A percentile compares a stretch with the other conserved stretches of the same genome.
Conservation (phyloP, 1,284 basidiomycete species). For the Meira miltonrushii region DNA sequence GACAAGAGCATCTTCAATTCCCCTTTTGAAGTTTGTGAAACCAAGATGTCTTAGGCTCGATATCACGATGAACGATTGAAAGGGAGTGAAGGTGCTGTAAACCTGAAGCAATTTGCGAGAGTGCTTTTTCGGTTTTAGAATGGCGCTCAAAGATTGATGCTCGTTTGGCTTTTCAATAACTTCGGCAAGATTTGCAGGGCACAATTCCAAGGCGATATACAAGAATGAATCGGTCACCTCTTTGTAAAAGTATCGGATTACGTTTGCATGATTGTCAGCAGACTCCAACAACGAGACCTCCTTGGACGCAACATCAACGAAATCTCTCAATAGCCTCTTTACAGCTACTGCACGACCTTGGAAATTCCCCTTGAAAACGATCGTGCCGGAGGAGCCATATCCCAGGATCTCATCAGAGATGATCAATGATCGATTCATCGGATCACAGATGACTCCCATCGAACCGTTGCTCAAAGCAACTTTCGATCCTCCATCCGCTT, state of each 20-base stretch:
- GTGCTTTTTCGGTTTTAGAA: slow-evolving; percentile 71
- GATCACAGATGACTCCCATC: slow-evolving; percentile 1
- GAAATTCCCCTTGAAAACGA: slow-evolving; percentile 86
- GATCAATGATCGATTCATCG: slow-evolving; percentile 20
- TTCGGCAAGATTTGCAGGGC: slow-evolving; percentile 88
- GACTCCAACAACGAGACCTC: slow-evolving; percentile 91
- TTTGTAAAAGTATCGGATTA: slow-evolving; percentile 94
- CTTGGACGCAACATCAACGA: slow-evolving; percentile 86
- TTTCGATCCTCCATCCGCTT: slow-evolving; percentile 2
- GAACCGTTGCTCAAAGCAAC: slow-evolving; percentile 1
- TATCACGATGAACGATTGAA: slow-evolving; percentile 94
- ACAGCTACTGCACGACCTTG: slow-evolving; percentile 95
- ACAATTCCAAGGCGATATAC: slow-evolving; percentile 94
- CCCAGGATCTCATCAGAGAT: slow-evolving; percentile 57
- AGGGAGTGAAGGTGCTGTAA: slow-evolving; percentile 84
- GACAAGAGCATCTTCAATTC: slow-evolving; percentile 49
- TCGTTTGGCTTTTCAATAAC: slow-evolving; percentile 64
- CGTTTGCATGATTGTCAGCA: slow-evolving; percentile 89
- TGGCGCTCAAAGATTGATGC: slow-evolving; percentile 31
- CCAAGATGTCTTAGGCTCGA: slow-evolving; percentile 95
- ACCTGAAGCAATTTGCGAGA: slow-evolving; percentile 81
- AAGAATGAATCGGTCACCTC: slow-evolving; percentile 73
- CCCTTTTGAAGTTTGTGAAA: slow-evolving; percentile 52
- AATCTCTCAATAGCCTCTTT: slow-evolving; percentile 89
- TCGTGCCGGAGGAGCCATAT: slow-evolving; percentile 92